Evolutionary conservation across 495 filamentous ascomycete genomes (phyloP).

Genomic region (Trichoderma gamsii): DNA sequence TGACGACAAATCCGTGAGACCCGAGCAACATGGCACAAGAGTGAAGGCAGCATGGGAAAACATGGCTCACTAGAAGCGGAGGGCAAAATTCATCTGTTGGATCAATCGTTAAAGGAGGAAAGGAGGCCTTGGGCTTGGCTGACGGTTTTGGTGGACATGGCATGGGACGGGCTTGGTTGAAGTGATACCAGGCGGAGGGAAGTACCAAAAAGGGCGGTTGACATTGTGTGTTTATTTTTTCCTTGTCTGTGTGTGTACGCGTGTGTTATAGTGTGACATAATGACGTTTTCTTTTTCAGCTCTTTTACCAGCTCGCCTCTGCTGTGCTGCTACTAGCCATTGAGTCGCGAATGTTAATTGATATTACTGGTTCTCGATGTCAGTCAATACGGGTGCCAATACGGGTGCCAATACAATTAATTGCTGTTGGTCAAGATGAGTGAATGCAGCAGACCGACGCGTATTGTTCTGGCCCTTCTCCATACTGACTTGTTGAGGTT

Average conservation of each 20-base stretch:
- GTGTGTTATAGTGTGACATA: constrained; percentile 2
- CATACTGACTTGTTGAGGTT: background rate
- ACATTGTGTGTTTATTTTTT: background rate
- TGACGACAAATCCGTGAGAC: background rate
- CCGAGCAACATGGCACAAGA: background rate
- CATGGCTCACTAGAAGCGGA: background rate
- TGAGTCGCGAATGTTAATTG: background rate
- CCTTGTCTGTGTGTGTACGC: background rate
- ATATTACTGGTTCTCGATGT: background rate
- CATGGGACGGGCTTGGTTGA: background rate
- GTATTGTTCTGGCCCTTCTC: background rate
- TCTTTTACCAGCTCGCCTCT: background rate
- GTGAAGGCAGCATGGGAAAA: background rate
- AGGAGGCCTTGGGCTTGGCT: background rate
- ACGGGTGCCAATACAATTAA: too few relatives aligned
- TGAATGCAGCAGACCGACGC: background rate
- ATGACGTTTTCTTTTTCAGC: background rate
- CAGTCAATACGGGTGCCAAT: too few relatives aligned
- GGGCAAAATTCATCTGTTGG: constrained; percentile 9
- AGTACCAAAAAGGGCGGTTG: background rate
- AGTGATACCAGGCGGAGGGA: background rate
- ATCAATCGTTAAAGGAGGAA: background rate
- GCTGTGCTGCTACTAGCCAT: background rate
- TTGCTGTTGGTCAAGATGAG: background rate
- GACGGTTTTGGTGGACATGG: background rate